phyloP scores from a whole-genome alignment of 257 asterid species.

The Solanum piurae region DNA sequence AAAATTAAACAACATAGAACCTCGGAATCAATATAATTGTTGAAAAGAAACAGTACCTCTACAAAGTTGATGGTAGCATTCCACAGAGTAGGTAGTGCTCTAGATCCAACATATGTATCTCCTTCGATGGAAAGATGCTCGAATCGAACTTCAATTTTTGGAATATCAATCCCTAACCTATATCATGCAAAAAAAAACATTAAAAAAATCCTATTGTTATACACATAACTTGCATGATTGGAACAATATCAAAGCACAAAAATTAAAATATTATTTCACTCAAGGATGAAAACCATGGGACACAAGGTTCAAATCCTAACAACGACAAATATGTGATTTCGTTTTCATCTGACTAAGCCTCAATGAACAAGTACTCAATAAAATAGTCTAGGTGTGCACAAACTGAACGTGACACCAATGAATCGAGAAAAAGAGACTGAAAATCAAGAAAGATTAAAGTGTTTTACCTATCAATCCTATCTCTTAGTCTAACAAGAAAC shows the following conservation, averaged over 20 bases:
- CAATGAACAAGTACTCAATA: not conserved
- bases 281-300: not conserved
- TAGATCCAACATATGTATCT: slow-evolving; percentile 62
- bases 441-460: not conserved
- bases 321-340: not conserved
- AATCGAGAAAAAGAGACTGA: not conserved
- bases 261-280: not conserved
- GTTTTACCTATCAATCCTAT: slow-evolving; percentile 64
- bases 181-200: not conserved
- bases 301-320: not conserved
- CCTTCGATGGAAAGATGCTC: slow-evolving; percentile 70
- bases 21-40: not conserved
- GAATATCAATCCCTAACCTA: slow-evolving; percentile 77
- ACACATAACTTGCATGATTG: not conserved
- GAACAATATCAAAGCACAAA: not conserved
- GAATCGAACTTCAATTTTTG: slow-evolving; percentile 76
- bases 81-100: slow-evolving; percentile 84
- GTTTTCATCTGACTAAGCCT: not conserved
- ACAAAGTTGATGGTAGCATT: slow-evolving; percentile 60
- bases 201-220: not conserved
- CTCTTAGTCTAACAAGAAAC: slow-evolving; percentile 63
- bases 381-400: not conserved
- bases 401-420: not conserved
- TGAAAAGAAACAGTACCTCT: slow-evolving; percentile 38
- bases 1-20: not conserved